Percentiles rank a stretch among this genome's conserved stretches.
These are phyloP conservation scores for Salvia sclarea DNA, from an alignment of 305 asterid species.

Conservation along the genomic window DNA sequence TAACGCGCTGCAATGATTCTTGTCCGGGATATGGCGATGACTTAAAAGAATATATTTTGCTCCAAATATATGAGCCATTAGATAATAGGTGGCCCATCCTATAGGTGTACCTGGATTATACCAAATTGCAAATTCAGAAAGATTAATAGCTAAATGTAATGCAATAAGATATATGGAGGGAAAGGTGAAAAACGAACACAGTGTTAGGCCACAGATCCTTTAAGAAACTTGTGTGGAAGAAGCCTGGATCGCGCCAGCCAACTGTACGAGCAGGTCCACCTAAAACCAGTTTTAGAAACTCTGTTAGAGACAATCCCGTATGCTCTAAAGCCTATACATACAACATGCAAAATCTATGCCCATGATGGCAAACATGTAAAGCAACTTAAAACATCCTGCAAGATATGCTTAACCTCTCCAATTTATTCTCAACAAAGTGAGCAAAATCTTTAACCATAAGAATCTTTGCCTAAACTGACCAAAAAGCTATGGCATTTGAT, in stretches of 20 bases:
- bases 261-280: constrained; percentile 27
- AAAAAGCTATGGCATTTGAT: not conserved
- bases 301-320: not conserved
- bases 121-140: not conserved
- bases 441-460: not conserved
- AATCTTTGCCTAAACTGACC: not conserved
- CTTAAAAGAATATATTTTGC: constrained; percentile 63
- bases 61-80: constrained; percentile 70
- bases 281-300: not conserved
- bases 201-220: constrained; percentile 33
- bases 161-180: not conserved
- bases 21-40: constrained; percentile 94
- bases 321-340: not conserved
- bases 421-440: not conserved
- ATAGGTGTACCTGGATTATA: constrained; percentile 65
- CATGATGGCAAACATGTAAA: not conserved
- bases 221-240: constrained; percentile 30
- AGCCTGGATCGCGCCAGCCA: constrained; percentile 30
- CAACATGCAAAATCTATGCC: not conserved
- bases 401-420: not conserved
- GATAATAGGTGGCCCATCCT: constrained; percentile 66
- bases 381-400: not conserved
- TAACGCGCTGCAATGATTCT: constrained; percentile 79
- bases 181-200: not conserved
- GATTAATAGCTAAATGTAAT: not conserved